These are phyloP conservation scores for Hibiscus tridactylites DNA, from an alignment of 345 rosid species.

Conservation along the genomic window DNA sequence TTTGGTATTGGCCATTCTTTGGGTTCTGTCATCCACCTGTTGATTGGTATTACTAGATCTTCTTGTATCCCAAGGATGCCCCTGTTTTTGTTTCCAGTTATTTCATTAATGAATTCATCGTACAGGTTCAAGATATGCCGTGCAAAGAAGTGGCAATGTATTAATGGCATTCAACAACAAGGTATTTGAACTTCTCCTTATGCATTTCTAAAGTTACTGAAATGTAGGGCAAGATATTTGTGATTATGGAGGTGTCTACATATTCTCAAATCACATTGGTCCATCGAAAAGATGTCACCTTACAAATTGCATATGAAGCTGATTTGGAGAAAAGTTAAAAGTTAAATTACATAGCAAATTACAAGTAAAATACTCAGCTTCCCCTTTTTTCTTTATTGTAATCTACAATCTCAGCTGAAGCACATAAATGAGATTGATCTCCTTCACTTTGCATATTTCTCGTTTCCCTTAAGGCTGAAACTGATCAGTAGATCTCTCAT, in stretches of 20 bases:
- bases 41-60: conserved; percentile 55
- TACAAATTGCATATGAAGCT: conserved; percentile 6
- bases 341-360: not conserved
- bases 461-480: not conserved
- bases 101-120: conserved; percentile 17
- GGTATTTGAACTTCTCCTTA: conserved; percentile 37
- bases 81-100: conserved; percentile 15
- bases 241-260: not conserved
- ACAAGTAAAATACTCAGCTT: not conserved
- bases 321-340: not conserved
- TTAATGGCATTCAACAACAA: conserved; percentile 90
- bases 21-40: conserved; percentile 91
- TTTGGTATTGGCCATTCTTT: conserved; percentile 95
- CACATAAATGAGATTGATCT: not conserved
- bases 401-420: not conserved
- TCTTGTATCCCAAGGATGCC: conserved; percentile 2
- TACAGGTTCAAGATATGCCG: conserved; percentile 91
- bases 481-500: not conserved
- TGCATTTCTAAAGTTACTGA: not conserved
- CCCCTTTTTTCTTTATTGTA: not conserved
- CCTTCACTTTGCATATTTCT: not conserved
- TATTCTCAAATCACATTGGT: not conserved
- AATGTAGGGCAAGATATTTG: not conserved
- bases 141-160: conserved; percentile 82
- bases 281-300: not conserved